These are phyloP conservation scores for Cyberlindnera mississippiensis DNA, from an alignment of 805 yeast genomes.

Conservation along the genomic window DNA sequence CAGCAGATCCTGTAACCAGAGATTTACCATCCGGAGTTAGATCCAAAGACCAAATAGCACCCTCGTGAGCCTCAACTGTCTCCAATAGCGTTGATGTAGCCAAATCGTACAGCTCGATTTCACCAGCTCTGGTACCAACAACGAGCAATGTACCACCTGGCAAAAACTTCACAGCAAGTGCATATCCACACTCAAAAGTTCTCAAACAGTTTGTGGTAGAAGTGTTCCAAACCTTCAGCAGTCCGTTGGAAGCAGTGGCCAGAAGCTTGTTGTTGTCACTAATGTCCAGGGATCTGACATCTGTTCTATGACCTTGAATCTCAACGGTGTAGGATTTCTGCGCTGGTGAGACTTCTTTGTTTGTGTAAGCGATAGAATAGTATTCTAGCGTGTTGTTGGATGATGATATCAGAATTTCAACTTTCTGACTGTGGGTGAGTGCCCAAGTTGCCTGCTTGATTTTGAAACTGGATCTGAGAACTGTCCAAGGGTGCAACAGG, in stretches of 20 bases:
- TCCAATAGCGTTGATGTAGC: slow-evolving; percentile 75
- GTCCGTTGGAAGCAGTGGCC: slow-evolving; percentile 89
- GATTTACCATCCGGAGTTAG: slow-evolving; percentile 80
- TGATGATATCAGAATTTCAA: slow-evolving; percentile 63
- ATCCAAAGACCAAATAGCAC: slow-evolving; percentile 89
- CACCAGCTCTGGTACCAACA: slow-evolving; percentile 86
- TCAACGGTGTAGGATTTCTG: slow-evolving; percentile 59
- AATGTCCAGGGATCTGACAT: slow-evolving; percentile 77
- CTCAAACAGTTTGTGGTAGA: slow-evolving; percentile 71
- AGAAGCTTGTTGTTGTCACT: slow-evolving; percentile 76
- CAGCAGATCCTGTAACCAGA: slow-evolving; percentile 91
- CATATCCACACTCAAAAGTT: slow-evolving; percentile 86
- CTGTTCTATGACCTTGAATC: slow-evolving; percentile 83
- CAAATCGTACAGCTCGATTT: slow-evolving; percentile 78
- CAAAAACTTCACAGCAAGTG: slow-evolving; percentile 71
- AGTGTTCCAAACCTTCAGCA: slow-evolving; percentile 84
- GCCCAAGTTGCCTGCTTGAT: slow-evolving; percentile 70
- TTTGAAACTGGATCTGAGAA: slow-evolving; percentile 60
- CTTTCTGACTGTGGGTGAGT: slow-evolving; percentile 37
- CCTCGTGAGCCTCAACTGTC: slow-evolving; percentile 71
- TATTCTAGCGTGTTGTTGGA: slow-evolving; percentile 74
- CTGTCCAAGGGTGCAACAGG: slow-evolving; percentile 64
- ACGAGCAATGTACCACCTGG: slow-evolving; percentile 91
- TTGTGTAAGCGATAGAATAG: slow-evolving; percentile 57
- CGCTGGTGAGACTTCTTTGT: slow-evolving; percentile 46